Conservation (phyloP, 345 rosid genomes). For the Euphorbia tirucalli region DNA sequence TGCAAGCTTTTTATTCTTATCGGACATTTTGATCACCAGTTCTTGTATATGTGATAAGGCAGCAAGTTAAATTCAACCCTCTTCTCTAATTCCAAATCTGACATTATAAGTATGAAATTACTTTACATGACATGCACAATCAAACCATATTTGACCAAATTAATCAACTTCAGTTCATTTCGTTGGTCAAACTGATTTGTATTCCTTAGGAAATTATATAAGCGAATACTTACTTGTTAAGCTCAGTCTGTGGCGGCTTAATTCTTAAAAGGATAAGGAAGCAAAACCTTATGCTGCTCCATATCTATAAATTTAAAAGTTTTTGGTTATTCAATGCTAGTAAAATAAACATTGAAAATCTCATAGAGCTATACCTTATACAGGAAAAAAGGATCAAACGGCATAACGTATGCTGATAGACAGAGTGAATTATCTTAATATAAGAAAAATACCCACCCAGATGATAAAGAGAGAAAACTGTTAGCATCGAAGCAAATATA, state of each 20-base stretch:
- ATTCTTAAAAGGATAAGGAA: neutral
- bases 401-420: neutral
- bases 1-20: neutral
- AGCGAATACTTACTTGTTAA: neutral
- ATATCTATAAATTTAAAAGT: neutral
- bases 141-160: neutral
- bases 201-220: neutral
- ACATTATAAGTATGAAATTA: neutral
- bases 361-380: neutral
- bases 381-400: conserved; percentile 1
- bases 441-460: conserved; percentile 61
- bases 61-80: neutral
- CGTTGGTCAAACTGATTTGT: neutral
- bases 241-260: neutral
- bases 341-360: neutral
- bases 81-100: neutral
- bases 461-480: conserved; percentile 41
- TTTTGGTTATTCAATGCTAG: neutral
- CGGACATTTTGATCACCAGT: neutral
- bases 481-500: neutral
- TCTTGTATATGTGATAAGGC: neutral
- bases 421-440: conserved; percentile 5
- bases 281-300: neutral
- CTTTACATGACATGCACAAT: neutral
- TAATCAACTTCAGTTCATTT: neutral